Percentiles rank a stretch among this genome's conserved stretches.
These are phyloP conservation scores for Deakozyma indianensis DNA, from an alignment of 805 yeast genomes.

Conservation along the genomic window DNA sequence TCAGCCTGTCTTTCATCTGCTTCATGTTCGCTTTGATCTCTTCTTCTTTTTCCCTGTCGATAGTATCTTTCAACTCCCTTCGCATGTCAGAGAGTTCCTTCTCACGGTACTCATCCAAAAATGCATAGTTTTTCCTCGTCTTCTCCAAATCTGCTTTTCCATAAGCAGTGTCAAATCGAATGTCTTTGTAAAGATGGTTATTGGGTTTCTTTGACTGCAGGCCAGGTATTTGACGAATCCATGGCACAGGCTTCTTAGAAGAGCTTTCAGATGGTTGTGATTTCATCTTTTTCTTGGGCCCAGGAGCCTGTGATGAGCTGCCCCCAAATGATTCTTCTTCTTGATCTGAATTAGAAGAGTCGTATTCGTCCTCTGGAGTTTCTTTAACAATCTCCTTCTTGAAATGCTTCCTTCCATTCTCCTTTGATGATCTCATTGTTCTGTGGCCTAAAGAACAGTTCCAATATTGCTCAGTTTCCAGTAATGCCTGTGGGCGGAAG, in stretches of 20 bases:
- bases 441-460: no score
- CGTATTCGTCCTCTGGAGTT: background rate
- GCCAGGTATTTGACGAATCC: conserved; percentile 52
- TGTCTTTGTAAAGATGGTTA: conserved; percentile 49
- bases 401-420: no score
- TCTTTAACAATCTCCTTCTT: background rate
- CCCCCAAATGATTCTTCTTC: background rate
- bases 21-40: conserved; percentile 19
- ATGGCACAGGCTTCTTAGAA: conserved; percentile 55
- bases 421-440: no score
- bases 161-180: conserved; percentile 79
- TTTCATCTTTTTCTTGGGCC: background rate
- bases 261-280: conserved; percentile 21
- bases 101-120: conserved; percentile 74
- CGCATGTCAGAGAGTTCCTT: conserved; percentile 53
- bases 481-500: no score
- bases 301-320: background rate
- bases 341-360: background rate
- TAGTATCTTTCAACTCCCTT: conserved; percentile 26
- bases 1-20: conserved; percentile 27
- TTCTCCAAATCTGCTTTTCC: conserved; percentile 65
- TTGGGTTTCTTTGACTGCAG: conserved; percentile 21
- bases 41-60: conserved; percentile 32
- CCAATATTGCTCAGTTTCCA: no score
- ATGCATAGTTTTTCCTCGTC: conserved; percentile 65